These are phyloP conservation scores for Penicillium olsonii DNA, from an alignment of 2,329 filamentous ascomycete genomes.

Conservation along the genomic window DNA sequence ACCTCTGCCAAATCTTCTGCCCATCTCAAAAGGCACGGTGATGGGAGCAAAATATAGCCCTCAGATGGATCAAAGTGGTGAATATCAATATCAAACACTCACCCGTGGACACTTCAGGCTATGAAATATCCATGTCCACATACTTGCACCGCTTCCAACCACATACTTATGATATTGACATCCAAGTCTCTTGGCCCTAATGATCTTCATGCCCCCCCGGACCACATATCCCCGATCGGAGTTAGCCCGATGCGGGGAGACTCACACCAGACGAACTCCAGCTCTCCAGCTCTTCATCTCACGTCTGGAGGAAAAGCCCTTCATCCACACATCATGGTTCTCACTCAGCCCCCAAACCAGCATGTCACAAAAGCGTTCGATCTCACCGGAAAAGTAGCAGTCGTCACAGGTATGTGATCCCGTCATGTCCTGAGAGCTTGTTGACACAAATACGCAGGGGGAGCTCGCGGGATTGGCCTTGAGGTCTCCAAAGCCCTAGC, in stretches of 20 bases:
- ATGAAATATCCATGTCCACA: too few relatives aligned
- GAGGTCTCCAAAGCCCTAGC: constrained; percentile 44
- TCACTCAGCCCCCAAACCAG: constrained; percentile 16
- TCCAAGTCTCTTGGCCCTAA: neutral
- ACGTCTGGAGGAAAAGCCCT: too few relatives aligned
- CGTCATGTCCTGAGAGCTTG: too few relatives aligned
- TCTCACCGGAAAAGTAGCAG: constrained; percentile 28
- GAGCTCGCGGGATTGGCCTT: constrained; percentile 39
- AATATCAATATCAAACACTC: too few relatives aligned
- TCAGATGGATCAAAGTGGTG: too few relatives aligned
- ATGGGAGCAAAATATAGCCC: too few relatives aligned
- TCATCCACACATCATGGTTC: constrained; percentile 21
- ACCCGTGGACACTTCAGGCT: too few relatives aligned
- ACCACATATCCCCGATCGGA: constrained; percentile 1
- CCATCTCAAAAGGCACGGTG: too few relatives aligned
- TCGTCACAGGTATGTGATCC: constrained; percentile 23
- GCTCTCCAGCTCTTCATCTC: neutral
- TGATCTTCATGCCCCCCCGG: neutral
- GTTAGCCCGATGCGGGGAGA: constrained; percentile 4
- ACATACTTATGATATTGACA: too few relatives aligned
- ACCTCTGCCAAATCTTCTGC: too few relatives aligned
- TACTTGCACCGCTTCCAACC: too few relatives aligned
- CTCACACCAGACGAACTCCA: neutral
- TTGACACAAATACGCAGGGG: constrained; percentile 20
- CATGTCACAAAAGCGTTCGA: constrained; percentile 25